Percentiles rank a stretch among this genome's conserved stretches.
Evolutionary conservation across 331 rosid genomes (phyloP).

Genomic region (Malus hybrid): DNA sequence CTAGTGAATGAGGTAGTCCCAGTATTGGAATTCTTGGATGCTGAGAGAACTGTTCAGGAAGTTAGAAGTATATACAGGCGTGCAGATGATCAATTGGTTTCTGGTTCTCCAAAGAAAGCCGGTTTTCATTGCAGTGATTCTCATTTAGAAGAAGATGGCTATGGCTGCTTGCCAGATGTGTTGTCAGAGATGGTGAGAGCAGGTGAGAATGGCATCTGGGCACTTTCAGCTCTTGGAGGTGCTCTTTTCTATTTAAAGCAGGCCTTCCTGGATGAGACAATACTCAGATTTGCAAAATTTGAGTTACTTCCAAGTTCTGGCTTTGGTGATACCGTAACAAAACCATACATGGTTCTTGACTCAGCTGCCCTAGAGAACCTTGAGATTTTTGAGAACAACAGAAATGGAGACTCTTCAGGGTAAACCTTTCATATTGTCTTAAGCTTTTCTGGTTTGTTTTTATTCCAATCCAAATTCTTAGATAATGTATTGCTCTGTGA

Average conservation of each 20-base stretch:
- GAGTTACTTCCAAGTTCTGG: conserved; percentile 78
- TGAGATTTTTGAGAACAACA: conserved; percentile 86
- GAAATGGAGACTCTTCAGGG: conserved; percentile 89
- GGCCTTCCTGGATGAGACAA: conserved; percentile 75
- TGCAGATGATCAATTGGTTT: conserved; percentile 19
- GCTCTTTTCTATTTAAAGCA: conserved; percentile 83
- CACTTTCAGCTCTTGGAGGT: conserved; percentile 97
- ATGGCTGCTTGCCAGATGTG: conserved; percentile 57
- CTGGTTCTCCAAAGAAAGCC: conserved; percentile 16
- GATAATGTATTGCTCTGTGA: conserved; percentile 11
- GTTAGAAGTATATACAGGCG: conserved; percentile 41
- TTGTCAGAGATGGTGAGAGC: conserved; percentile 54
- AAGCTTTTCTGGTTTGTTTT: not conserved
- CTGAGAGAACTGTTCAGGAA: conserved; percentile 54
- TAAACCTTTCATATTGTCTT: conserved; percentile 24
- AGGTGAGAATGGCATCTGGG: conserved; percentile 47
- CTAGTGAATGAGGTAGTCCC: conserved; percentile 86
- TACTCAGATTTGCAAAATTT: conserved; percentile 80
- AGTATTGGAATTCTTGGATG: conserved; percentile 76
- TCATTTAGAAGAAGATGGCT: conserved; percentile 32
- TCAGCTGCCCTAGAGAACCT: conserved; percentile 92
- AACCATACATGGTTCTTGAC: conserved; percentile 88
- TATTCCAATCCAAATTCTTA: conserved; percentile 23
- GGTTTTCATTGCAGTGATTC: conserved; percentile 1
- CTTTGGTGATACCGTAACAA: conserved; percentile 54